Evolutionary conservation across 305 asterid genomes (phyloP).

Genomic region (Petunia hybrid): DNA sequence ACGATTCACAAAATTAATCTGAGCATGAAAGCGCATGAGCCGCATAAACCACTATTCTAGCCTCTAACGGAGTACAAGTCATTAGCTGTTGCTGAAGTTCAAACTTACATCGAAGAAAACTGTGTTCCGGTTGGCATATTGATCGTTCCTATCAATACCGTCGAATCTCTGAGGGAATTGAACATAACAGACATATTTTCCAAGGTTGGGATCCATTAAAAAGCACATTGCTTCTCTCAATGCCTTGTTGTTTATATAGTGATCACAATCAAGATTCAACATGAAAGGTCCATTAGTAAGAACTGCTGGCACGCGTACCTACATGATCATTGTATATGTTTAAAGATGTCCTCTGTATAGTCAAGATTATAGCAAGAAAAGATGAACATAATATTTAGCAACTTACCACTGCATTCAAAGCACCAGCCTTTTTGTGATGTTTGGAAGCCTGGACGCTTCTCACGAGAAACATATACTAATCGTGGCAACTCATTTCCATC

Average conservation of each 20-base stretch:
- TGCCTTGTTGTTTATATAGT: slow-evolving; percentile 95
- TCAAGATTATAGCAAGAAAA: slow-evolving; percentile 25
- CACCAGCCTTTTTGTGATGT: slow-evolving; percentile 99
- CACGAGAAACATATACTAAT: slow-evolving; percentile 98
- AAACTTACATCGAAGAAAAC: slow-evolving; percentile 95
- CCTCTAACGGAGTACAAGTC: background rate
- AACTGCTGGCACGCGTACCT: slow-evolving; percentile 99
- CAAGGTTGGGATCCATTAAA: slow-evolving; percentile 96
- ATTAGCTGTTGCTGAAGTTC: slow-evolving; percentile 33
- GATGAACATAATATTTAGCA: slow-evolving; percentile 27
- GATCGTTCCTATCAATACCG: slow-evolving; percentile 91
- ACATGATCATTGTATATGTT: slow-evolving; percentile 37
- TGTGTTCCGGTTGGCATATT: slow-evolving; percentile 95
- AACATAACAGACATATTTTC: slow-evolving; percentile 94
- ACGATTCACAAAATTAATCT: slow-evolving; percentile 17
- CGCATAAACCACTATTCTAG: slow-evolving; percentile 19
- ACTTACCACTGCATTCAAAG: slow-evolving; percentile 98
- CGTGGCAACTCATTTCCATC: slow-evolving; percentile 98
- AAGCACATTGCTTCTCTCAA: slow-evolving; percentile 97
- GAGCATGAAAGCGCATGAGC: background rate
- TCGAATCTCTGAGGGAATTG: slow-evolving; percentile 98
- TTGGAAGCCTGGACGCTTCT: slow-evolving; percentile 97
- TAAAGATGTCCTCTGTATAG: background rate
- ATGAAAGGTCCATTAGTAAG: slow-evolving; percentile 97
- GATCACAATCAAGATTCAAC: slow-evolving; percentile 99